Percentiles rank a stretch among this genome's conserved stretches.
Evolutionary conservation across 345 rosid genomes (phyloP).

Genomic region (Syzygium aqueum): DNA sequence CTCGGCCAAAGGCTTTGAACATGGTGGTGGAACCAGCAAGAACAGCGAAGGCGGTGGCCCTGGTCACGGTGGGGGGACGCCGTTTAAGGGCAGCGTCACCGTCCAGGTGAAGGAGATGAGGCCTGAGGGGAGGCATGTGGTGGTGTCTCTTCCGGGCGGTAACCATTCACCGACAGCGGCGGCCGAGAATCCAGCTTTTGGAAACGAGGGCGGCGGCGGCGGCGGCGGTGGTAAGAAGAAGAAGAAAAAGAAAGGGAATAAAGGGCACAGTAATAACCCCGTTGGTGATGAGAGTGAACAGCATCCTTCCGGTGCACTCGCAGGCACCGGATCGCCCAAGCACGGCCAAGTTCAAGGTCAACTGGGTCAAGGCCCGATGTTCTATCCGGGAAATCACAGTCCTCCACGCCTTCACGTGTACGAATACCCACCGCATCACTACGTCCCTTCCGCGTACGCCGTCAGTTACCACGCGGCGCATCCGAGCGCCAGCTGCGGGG

Average conservation of each 20-base stretch:
- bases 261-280: conserved; percentile 17
- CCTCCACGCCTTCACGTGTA: conserved; percentile 27
- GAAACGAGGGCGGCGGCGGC: conserved; percentile 1
- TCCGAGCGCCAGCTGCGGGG: conserved; percentile 18
- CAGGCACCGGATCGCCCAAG: conserved; percentile 16
- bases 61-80: background rate
- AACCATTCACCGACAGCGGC: conserved; percentile 22
- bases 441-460: conserved; percentile 34
- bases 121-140: conserved; percentile 14
- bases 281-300: conserved; percentile 5
- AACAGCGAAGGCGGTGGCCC: conserved; percentile 7
- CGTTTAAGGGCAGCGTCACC: background rate
- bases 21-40: background rate
- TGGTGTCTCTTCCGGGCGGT: background rate
- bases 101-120: conserved; percentile 16
- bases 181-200: conserved; percentile 5
- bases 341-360: conserved; percentile 5
- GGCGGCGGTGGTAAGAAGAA: conserved; percentile 51
- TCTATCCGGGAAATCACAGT: conserved; percentile 16
- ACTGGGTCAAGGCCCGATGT: conserved; percentile 4
- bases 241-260: conserved; percentile 56
- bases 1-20: background rate
- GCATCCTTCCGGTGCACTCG: conserved; percentile 9
- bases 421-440: conserved; percentile 16
- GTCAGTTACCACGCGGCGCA: conserved; percentile 42